A percentile compares a stretch with the other conserved stretches of the same genome.
These are phyloP conservation scores for Schizophyllum commune DNA, from an alignment of 1,284 basidiomycete genomes.

Conservation along the genomic window DNA sequence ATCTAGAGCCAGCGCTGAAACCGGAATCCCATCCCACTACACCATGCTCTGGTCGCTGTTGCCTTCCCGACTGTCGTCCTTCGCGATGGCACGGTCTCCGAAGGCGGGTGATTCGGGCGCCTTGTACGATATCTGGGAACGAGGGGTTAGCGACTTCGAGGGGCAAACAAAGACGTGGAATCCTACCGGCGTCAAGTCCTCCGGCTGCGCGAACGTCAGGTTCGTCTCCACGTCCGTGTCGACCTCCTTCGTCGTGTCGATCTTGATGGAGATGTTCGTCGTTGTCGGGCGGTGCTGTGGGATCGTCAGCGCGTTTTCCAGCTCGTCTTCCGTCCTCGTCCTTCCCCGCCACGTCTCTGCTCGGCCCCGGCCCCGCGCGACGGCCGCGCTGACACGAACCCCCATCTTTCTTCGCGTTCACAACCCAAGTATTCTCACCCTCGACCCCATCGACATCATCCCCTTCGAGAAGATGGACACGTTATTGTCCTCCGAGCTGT, in stretches of 20 bases:
- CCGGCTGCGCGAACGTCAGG: neutral
- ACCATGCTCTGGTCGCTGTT: neutral
- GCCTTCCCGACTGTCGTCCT: neutral
- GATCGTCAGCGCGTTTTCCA: too few relatives aligned
- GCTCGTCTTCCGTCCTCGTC: neutral
- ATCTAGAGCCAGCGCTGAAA: too few relatives aligned
- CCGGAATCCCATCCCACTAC: neutral
- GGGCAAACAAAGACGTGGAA: neutral
- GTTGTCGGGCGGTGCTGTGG: conserved; percentile 23
- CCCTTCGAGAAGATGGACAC: neutral
- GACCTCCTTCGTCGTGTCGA: conserved; percentile 40
- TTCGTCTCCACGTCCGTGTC: neutral
- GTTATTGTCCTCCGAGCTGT: conserved; percentile 14
- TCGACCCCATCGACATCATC: conserved; percentile 10
- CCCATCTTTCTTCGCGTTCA: neutral
- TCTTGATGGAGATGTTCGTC: conserved; percentile 40
- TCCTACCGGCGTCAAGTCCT: neutral
- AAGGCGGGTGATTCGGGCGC: neutral
- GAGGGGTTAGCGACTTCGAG: neutral
- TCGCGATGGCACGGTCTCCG: neutral
- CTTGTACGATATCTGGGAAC: neutral
- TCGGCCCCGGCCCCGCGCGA: neutral
- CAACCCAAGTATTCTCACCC: conserved; percentile 3
- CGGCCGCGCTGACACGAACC: neutral
- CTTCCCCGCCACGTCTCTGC: neutral